These are phyloP conservation scores for Aspergillus sp. DNA, from an alignment of 2,329 filamentous ascomycete species.

Conservation along the genomic window DNA sequence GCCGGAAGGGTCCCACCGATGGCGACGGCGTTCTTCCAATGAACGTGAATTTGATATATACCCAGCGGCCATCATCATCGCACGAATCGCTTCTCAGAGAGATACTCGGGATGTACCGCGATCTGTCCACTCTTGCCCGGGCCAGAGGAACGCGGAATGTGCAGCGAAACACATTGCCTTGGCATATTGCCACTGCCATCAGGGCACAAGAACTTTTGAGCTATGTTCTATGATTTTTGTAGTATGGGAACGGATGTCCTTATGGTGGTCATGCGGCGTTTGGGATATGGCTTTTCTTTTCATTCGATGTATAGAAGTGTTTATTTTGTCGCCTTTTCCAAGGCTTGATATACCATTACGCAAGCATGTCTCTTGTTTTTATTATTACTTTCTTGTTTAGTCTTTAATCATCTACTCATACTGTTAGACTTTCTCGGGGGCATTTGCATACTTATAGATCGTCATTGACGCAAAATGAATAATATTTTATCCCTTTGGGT, in stretches of 20 bases:
- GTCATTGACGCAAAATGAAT: no score
- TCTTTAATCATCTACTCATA: no score
- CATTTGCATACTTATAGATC: no score
- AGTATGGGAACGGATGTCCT: neutral
- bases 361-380: neutral
- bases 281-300: neutral
- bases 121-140: conserved; percentile 39
- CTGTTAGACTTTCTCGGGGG: no score
- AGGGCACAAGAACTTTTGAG: conserved; percentile 39
- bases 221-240: conserved; percentile 31
- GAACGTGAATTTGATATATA: conserved; percentile 38
- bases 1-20: conserved; percentile 37
- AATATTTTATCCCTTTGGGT: no score
- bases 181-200: conserved; percentile 44
- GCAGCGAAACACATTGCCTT: conserved; percentile 39
- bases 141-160: conserved; percentile 38
- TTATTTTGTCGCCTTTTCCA: neutral
- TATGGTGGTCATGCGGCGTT: neutral
- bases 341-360: conserved; percentile 2
- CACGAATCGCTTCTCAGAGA: conserved; percentile 37
- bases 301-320: conserved; percentile 7
- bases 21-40: conserved; percentile 38
- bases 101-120: conserved; percentile 40
- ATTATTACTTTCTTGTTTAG: neutral
- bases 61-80: conserved; percentile 22